These are phyloP conservation scores for Populus trichocarpa DNA, from an alignment of 441 rosid genomes.

Conservation along the genomic window DNA sequence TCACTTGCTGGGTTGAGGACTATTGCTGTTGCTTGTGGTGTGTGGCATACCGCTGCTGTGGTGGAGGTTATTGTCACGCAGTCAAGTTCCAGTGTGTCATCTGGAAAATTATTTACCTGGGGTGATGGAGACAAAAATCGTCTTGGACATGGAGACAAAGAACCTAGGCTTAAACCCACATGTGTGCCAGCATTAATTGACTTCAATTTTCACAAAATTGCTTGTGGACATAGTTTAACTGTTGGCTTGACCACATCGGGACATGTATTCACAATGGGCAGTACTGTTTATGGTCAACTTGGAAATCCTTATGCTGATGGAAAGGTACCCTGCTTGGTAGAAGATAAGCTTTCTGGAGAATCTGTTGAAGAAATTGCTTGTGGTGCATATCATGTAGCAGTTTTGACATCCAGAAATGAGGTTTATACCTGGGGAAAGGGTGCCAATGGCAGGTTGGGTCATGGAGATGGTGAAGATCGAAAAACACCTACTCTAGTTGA, in stretches of 20 bases:
- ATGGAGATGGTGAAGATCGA: slow-evolving; percentile 88
- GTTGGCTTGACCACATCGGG: slow-evolving; percentile 87
- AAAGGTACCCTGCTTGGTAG: slow-evolving; percentile 69
- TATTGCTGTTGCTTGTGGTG: slow-evolving; percentile 88
- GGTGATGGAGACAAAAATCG: slow-evolving; percentile 98
- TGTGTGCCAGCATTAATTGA: slow-evolving; percentile 90
- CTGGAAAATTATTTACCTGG: slow-evolving; percentile 93
- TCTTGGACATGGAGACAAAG: slow-evolving; percentile 97
- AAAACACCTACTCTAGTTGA: slow-evolving; percentile 81
- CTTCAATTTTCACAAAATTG: slow-evolving; percentile 74
- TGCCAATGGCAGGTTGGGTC: slow-evolving; percentile 96
- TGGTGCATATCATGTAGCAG: slow-evolving; percentile 88
- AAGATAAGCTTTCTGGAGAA: slow-evolving; percentile 73
- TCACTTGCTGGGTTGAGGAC: slow-evolving; percentile 86
- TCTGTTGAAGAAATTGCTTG: slow-evolving; percentile 82
- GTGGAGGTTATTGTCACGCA: slow-evolving; percentile 89
- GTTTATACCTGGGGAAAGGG: slow-evolving; percentile 98
- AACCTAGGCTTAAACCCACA: slow-evolving; percentile 80
- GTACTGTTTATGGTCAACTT: slow-evolving; percentile 92
- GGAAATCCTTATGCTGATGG: slow-evolving; percentile 83
- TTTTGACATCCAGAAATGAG: slow-evolving; percentile 74
- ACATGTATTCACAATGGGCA: slow-evolving; percentile 85
- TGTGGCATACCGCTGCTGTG: slow-evolving; percentile 97
- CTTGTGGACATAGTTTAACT: slow-evolving; percentile 94
- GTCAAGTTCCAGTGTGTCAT: slow-evolving; percentile 67